A percentile compares a stretch with the other conserved stretches of the same genome.
phyloP scores from a whole-genome alignment of 371 early-diverging fungal species.

The Rhizomucor pusillus region DNA sequence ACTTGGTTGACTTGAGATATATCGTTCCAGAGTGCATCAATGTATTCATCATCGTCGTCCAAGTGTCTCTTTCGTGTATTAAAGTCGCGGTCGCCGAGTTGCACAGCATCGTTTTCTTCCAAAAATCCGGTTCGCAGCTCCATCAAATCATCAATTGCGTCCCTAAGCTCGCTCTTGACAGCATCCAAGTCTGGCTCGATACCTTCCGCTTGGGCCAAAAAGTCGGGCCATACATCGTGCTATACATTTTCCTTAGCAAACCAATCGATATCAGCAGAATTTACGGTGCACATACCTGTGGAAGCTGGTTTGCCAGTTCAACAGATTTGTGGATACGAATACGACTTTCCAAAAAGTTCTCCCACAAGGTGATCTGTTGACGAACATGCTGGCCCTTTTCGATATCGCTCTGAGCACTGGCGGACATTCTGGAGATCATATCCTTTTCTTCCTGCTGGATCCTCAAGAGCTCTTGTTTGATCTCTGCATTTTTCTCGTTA shows the following conservation, averaged over 20 bases:
- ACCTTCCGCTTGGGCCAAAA: slow-evolving; percentile 31
- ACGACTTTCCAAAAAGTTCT: slow-evolving; percentile 81
- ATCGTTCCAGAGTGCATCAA: slow-evolving; percentile 60
- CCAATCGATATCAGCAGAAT: neutral
- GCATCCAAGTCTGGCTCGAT: slow-evolving; percentile 26
- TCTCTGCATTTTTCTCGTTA: slow-evolving; percentile 16
- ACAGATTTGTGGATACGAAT: slow-evolving; percentile 86
- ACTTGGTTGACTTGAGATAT: slow-evolving; percentile 56
- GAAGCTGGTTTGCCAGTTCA: slow-evolving; percentile 77
- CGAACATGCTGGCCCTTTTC: slow-evolving; percentile 91
- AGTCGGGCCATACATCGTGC: slow-evolving; percentile 30
- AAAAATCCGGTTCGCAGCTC: slow-evolving; percentile 35
- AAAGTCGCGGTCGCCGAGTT: slow-evolving; percentile 19
- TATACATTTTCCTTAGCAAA: slow-evolving; percentile 7
- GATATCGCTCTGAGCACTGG: slow-evolving; percentile 75
- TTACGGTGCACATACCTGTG: slow-evolving; percentile 57
- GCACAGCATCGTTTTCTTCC: slow-evolving; percentile 33
- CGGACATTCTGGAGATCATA: slow-evolving; percentile 64
- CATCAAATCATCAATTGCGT: slow-evolving; percentile 46
- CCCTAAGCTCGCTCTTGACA: slow-evolving; percentile 33
- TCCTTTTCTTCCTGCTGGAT: slow-evolving; percentile 82
- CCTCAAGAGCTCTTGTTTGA: slow-evolving; percentile 70
- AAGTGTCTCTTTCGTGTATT: slow-evolving; percentile 45
- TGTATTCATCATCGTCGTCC: slow-evolving; percentile 58
- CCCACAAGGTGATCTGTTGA: slow-evolving; percentile 78